Evolutionary conservation across 2,329 filamentous ascomycete genomes (phyloP).

Genomic region (Apiospora arundinis): DNA sequence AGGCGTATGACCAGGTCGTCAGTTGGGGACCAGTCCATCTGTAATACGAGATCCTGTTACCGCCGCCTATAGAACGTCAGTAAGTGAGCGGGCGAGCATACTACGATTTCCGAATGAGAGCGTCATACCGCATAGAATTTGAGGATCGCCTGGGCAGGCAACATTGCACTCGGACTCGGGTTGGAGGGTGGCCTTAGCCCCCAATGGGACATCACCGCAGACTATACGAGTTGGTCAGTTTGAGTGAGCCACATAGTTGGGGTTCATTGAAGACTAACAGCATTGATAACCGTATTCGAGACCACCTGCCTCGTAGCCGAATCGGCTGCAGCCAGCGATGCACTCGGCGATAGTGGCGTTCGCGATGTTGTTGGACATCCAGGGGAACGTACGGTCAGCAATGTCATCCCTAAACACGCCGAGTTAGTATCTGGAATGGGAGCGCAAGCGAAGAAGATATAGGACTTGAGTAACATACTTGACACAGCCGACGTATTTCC

Average conservation of each 20-base stretch:
- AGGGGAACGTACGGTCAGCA: conserved; percentile 41
- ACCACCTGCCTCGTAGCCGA: conserved; percentile 50
- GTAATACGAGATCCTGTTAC: conserved; percentile 55
- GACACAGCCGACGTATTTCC: conserved; percentile 34
- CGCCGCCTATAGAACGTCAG: conserved; percentile 36
- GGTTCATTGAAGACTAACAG: conserved; percentile 26
- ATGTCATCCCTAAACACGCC: conserved; percentile 31
- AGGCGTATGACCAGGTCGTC: conserved; percentile 56
- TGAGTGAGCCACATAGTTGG: not conserved
- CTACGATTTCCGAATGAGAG: conserved; percentile 27
- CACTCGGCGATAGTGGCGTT: conserved; percentile 50
- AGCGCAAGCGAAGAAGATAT: not conserved
- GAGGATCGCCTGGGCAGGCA: conserved; percentile 42
- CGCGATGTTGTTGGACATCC: conserved; percentile 44
- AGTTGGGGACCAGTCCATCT: conserved; percentile 52
- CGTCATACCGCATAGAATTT: conserved; percentile 41
- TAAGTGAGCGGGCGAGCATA: not conserved
- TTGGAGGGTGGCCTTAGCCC: conserved; percentile 26
- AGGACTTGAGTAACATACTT: conserved; percentile 22
- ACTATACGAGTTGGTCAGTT: conserved; percentile 20
- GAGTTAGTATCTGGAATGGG: not conserved
- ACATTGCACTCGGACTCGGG: conserved; percentile 47
- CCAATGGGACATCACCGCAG: conserved; percentile 44
- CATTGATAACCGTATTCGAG: conserved; percentile 52
- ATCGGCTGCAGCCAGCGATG: conserved; percentile 46